Evolutionary conservation across 139 green algal species (phyloP), one percentile per base, ranked within the genome.

Genomic region (Zygnema circumcarinatum): DNA sequence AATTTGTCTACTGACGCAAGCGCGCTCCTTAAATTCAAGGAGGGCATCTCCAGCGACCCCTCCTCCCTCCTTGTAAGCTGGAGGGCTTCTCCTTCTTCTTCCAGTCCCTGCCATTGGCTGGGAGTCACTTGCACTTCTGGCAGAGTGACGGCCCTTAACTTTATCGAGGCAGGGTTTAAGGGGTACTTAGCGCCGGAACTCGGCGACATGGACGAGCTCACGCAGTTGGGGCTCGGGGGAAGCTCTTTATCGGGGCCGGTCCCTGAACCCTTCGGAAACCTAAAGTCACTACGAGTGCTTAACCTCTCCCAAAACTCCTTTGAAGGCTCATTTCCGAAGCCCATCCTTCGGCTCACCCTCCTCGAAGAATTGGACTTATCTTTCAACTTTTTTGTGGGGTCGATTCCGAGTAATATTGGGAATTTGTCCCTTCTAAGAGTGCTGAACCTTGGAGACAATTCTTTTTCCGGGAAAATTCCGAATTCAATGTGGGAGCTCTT

Each of bases 391-490:
- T 40, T 85, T 2, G 73, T 16, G 11, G 79, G 79, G 7, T 11
- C 35, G 79, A 76, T 76, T 38, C 79, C 79, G 25, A 16, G 32
- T 31, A 32, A n/a, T 3, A 41, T 67, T 40, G 33, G 39, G 21
- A 83, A 53, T 42, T 39, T 67, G 2, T 3, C 47, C 53, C 21
- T 0, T 62, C 1, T 1, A 32, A 75, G 11, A 20, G 21, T 73
- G 0, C 38, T 89, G 38, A n/a, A 81, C 31, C 74, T 89, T 40
- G 85, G 74, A 31, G 25, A 81, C 31, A 85, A 89, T 33, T 62
- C 16, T 62, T 62, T 62, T 62, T 62, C 16, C 7, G 47, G 47
- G 47, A 62, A 62, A 62, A 62, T 62, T 62, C 47, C 47, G 47
- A 16, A 62, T 25, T 7, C 47, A 25, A 62, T 62, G 7, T 62